These are phyloP conservation scores for Odontarrhena argentea DNA, from an alignment of 345 rosid genomes.

Conservation along the genomic window DNA sequence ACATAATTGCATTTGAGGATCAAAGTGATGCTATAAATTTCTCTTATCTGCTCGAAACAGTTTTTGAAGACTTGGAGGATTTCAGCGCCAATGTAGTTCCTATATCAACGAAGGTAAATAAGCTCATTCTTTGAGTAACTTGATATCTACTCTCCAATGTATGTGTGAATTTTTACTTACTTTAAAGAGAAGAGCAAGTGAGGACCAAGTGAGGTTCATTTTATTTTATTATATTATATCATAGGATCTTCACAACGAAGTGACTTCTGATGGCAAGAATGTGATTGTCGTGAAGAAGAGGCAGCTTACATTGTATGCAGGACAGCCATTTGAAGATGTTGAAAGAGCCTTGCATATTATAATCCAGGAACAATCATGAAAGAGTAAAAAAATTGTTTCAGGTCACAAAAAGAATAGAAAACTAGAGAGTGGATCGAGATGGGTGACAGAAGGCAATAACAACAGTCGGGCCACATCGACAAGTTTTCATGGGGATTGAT, in stretches of 20 bases:
- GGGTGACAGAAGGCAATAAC: conserved; percentile 9
- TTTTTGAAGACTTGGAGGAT: conserved; percentile 68
- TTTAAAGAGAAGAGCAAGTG: not conserved
- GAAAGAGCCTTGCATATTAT: conserved; percentile 64
- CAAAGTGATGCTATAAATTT: conserved; percentile 79
- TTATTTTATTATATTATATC: not conserved
- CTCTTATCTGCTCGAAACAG: conserved; percentile 64
- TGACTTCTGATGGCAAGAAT: conserved; percentile 50
- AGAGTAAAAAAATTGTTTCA: not conserved
- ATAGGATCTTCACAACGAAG: conserved; percentile 66
- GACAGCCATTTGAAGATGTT: conserved; percentile 71
- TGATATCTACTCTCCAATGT: not conserved
- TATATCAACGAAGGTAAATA: conserved; percentile 56
- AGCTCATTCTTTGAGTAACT: not conserved
- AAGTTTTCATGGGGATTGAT: not conserved
- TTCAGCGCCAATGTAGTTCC: conserved; percentile 69
- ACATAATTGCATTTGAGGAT: conserved; percentile 71
- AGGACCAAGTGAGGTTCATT: not conserved
- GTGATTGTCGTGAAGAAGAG: conserved; percentile 70
- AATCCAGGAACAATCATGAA: conserved; percentile 43
- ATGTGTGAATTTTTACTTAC: not conserved
- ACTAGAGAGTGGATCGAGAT: not conserved
- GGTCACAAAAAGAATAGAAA: conserved; percentile 10
- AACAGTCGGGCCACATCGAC: not conserved
- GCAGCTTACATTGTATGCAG: conserved; percentile 73